Evolutionary conservation across 2,329 filamentous ascomycete genomes (phyloP).

Genomic region (Aspergillus pseudotamarii): DNA sequence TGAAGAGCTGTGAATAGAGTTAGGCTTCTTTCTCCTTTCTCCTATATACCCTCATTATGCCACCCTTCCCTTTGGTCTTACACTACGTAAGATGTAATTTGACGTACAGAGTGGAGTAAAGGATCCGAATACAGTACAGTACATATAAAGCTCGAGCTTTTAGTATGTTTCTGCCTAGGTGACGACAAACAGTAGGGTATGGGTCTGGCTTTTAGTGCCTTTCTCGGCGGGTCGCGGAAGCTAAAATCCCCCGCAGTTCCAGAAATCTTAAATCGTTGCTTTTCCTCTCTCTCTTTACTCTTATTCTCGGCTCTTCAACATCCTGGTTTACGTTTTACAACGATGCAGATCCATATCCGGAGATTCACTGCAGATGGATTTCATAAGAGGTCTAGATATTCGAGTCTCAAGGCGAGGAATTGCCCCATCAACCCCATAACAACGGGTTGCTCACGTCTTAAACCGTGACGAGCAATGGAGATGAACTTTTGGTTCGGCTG

Average conservation of each 20-base stretch:
- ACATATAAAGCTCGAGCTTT: not conserved
- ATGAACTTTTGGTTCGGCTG: not conserved
- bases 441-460: not conserved
- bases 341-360: not conserved
- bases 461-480: not conserved
- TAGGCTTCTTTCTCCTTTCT: not conserved
- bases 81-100: not conserved
- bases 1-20: constrained; percentile 24
- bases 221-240: not conserved
- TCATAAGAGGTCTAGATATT: not conserved
- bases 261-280: not conserved
- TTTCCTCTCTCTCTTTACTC: not conserved
- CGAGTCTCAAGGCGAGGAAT: not conserved
- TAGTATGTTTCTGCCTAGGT: not conserved
- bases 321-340: not conserved
- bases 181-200: not conserved
- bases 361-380: not conserved
- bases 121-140: not conserved
- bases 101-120: not conserved
- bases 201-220: not conserved
- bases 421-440: not conserved
- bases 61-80: not conserved
- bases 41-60: not conserved
- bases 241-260: constrained; percentile 1
- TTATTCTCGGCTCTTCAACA: no score